Base-by-base conservation (phyloP, 257 asterid genomes). In the Plantago ovata region DNA sequence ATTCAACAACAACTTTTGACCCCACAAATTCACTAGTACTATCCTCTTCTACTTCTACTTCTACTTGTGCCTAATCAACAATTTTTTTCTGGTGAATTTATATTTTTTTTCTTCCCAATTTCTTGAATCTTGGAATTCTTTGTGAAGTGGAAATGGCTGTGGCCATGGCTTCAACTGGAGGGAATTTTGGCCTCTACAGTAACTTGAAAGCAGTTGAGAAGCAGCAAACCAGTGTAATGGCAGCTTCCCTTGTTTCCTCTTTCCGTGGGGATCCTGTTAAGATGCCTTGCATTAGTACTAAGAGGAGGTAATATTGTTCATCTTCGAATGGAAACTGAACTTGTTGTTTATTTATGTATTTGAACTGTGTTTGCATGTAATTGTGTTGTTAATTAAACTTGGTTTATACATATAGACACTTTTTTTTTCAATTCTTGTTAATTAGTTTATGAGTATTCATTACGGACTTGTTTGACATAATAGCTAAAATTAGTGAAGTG, bases 151-250 rank as follows among this genome's bases (percentile, higher is more conserved):
- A 62, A 75, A 85, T 87, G 96, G 87, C 86, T 65, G 84, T 79
- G 70, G 81, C 95, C 66, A 85, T 87, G 94, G 94, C 92, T 74
- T 91, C 90, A 23, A 71, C 70, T 60, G 91, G 87, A 56, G 62
- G 63, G 49, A 72, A 67, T 61, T 65, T 84, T 69, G 82, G 84
- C 64, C 58, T 78, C 12, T 76, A 54, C 49, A 19, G 73, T 62
- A 77, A 54, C 62, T 69, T 83, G 71, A 85, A 76, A 47, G 74
- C 77, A 56, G 48, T 70, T 69, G 86, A 75, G 77, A 83, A 79
- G 81, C 85, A 79, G 81, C 85, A 77, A 45, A 48, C 81, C 61
- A 53, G 57, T 65, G 67, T 62, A 13, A 83, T 73, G 68, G 68
- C 79, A 54, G 57, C 81, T 56, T 56, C 81, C 60, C 72, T 77